Percentiles rank a stretch among this genome's conserved stretches.
Conservation (phyloP, 2,329 filamentous ascomycete genomes). For the Xylariaceae sp. region DNA sequence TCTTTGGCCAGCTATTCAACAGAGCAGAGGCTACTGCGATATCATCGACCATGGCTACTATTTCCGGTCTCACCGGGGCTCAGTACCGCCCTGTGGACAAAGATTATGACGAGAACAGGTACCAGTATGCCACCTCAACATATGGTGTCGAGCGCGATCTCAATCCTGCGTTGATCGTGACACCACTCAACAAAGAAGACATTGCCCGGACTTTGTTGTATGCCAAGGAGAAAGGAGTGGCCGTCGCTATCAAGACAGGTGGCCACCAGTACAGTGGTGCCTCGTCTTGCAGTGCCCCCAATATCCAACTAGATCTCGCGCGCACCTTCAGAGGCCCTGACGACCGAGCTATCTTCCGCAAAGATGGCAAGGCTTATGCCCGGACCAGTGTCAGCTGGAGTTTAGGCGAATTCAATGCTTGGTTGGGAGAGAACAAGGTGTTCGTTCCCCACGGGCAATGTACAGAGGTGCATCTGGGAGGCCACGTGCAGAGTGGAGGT, state of each 20-base stretch:
- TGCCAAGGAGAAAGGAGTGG: slow-evolving; percentile 37
- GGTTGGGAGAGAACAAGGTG: slow-evolving; percentile 36
- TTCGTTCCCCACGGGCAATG: slow-evolving; percentile 47
- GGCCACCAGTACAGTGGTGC: slow-evolving; percentile 50
- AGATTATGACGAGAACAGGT: slow-evolving; percentile 28
- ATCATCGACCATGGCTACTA: slow-evolving; percentile 20
- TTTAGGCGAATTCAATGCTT: slow-evolving; percentile 41
- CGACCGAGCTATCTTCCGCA: slow-evolving; percentile 31
- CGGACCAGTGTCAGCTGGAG: slow-evolving; percentile 39
- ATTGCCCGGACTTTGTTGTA: slow-evolving; percentile 38
- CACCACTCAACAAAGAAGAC: slow-evolving; percentile 41
- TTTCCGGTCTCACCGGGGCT: slow-evolving; percentile 22
- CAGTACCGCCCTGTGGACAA: slow-evolving; percentile 22
- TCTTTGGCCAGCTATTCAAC: background rate
- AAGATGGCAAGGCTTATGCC: slow-evolving; percentile 34
- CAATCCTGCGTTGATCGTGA: slow-evolving; percentile 41
- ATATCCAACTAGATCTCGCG: slow-evolving; percentile 45
- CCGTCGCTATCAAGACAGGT: slow-evolving; percentile 43
- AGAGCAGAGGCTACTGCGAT: background rate
- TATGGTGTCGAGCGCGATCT: slow-evolving; percentile 40
- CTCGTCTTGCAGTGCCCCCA: slow-evolving; percentile 40
- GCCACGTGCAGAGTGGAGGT: slow-evolving; percentile 46
- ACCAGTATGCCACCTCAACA: slow-evolving; percentile 43
- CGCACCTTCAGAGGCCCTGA: slow-evolving; percentile 34
- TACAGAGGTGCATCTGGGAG: slow-evolving; percentile 41